Evolutionary conservation across 1,284 basidiomycete genomes (phyloP), one percentile per base, ranked within the genome.

Genomic region (Lignosus rhinocerotis): DNA sequence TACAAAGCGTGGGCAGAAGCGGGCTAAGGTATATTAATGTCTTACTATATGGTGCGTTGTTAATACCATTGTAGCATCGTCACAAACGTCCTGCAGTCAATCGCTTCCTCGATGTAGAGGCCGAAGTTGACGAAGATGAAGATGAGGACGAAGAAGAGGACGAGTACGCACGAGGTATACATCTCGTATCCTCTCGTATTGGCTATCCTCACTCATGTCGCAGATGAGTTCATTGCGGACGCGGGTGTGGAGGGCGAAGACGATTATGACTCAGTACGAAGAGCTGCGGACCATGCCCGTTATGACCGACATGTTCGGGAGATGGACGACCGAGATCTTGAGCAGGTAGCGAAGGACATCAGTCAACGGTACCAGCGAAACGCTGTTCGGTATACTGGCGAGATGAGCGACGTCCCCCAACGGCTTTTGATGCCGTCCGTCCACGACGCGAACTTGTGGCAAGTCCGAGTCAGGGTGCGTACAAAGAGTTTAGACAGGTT

Each of bases 351-450:
- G 1, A 86, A 87, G 67, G 88, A 92, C 67, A 78, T 96, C 66
- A 90, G 87, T 64, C 87, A 93, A 69, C 87, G 94, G 51, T 93
- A 97, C 75, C 82, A 81, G 56, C 80, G 84, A 53, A 81, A 85
- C 31, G 82, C 85, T 16, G 82, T 84, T 50, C 86, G 86, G 51
- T 96, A 93, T 70, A 89, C 91, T 30, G 92, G 92, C 30, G 93
- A 95, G 72, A 90, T 93, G 85, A 96, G 95, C 70, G 91, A 94
- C 66, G 88, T 98, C 34, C 96, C 97, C 0, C 95, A 98, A 70
- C 85, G 94, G n/a, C 76, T 98, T 48, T 81, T 97, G 44, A 98
- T 99, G 96, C 96, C 96, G 36, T 93, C 91, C 14, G 94, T 98
- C 7, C 90, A 97, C 60, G 96, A 99, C 72, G 93, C 96, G 6